Percentiles rank a stretch among this genome's conserved stretches.
Evolutionary conservation across 106 monocot genomes (phyloP).

Genomic region (Platanthera guangdongensis): DNA sequence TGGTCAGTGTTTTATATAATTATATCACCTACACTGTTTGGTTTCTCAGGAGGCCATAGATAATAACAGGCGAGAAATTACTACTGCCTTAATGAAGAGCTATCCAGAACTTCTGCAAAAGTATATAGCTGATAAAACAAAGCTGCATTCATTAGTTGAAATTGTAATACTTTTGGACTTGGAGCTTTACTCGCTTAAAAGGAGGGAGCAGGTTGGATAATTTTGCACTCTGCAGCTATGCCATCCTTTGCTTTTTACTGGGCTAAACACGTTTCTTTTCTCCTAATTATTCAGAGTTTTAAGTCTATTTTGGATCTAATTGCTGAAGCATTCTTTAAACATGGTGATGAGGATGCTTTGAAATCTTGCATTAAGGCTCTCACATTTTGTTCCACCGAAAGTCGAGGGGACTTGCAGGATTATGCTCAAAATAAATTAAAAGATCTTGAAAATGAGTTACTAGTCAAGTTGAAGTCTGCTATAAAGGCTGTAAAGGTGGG

Average conservation of each 20-base stretch:
- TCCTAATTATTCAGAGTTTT: constrained; percentile 49
- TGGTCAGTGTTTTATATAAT: background rate
- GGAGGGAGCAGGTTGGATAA: constrained; percentile 74
- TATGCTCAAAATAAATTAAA: constrained; percentile 83
- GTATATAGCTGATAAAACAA: constrained; percentile 86
- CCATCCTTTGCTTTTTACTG: background rate
- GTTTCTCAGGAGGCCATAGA: constrained; percentile 70
- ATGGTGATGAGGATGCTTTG: constrained; percentile 80
- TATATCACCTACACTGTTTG: background rate
- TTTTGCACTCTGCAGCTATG: constrained; percentile 5
- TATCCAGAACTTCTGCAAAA: constrained; percentile 79
- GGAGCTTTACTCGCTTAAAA: constrained; percentile 83
- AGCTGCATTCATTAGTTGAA: constrained; percentile 75
- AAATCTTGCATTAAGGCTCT: constrained; percentile 83
- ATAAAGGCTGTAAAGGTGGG: constrained; percentile 72
- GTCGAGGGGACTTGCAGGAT: constrained; percentile 86
- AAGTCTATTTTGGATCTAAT: constrained; percentile 67
- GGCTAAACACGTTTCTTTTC: background rate
- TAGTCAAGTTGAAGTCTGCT: constrained; percentile 65
- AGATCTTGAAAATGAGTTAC: constrained; percentile 80
- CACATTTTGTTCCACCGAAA: constrained; percentile 71
- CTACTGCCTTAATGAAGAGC: constrained; percentile 68
- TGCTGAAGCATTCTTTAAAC: constrained; percentile 87
- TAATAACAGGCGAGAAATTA: constrained; percentile 63
- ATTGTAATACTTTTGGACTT: constrained; percentile 73